Percentiles rank a stretch among this genome's conserved stretches.
Conservation (phyloP, 805 yeast species). For the Suhomyces canberraensis region DNA sequence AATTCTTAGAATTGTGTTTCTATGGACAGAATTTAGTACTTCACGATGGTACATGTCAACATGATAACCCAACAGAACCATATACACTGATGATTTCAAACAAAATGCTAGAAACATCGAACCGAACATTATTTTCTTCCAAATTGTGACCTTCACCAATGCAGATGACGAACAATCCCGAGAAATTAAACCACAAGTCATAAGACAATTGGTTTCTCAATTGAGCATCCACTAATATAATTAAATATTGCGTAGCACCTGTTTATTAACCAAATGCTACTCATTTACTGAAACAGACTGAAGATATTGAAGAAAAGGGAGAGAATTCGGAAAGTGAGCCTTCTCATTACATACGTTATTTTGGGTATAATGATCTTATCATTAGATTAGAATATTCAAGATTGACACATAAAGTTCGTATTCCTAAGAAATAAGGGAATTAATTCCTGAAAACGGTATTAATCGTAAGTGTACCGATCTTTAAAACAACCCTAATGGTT, state of each 20-base stretch:
- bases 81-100: conserved; percentile 94
- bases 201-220: conserved; percentile 87
- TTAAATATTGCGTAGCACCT: too few species aligned
- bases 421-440: conserved; percentile 70
- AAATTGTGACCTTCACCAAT: conserved; percentile 77
- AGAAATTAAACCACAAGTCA: conserved; percentile 89
- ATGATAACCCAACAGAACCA: conserved; percentile 94
- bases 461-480: too few species aligned
- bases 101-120: conserved; percentile 67
- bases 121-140: conserved; percentile 53
- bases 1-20: conserved; percentile 81
- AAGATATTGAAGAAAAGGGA: too few species aligned
- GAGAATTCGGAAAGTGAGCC: too few species aligned
- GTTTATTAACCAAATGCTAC: too few species aligned
- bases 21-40: conserved; percentile 47
- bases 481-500: too few species aligned
- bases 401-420: conserved; percentile 75
- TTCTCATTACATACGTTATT: conserved; percentile 81
- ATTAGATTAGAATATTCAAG: conserved; percentile 74
- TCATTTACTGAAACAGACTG: too few species aligned
- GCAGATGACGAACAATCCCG: conserved; percentile 83
- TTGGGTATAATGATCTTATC: conserved; percentile 75
- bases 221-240: conserved; percentile 78
- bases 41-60: conserved; percentile 59
- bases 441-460: conserved; percentile 71